phyloP scores from a whole-genome alignment of 768 basidiomycete genomes.

The Xerocomellus chrysenteron region DNA sequence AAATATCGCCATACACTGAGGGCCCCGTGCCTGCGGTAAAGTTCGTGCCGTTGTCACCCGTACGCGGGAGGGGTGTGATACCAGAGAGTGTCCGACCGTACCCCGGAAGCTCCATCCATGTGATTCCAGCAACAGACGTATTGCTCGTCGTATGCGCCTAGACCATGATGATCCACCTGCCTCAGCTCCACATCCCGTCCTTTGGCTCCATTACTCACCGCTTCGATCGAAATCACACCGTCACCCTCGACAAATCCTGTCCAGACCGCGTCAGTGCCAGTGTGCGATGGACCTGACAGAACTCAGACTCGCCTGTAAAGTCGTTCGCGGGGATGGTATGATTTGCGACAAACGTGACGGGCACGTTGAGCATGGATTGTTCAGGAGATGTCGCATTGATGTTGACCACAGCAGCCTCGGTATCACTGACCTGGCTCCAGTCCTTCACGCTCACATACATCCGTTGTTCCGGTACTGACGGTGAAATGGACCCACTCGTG shows the following conservation, averaged over 20 bases:
- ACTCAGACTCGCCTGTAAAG: neutral
- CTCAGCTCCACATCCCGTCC: neutral
- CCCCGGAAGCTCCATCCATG: constrained; percentile 59
- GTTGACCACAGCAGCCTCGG: neutral
- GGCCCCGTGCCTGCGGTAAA: constrained; percentile 51
- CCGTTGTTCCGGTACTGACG: neutral
- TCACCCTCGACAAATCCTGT: constrained; percentile 52
- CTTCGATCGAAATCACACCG: constrained; percentile 65
- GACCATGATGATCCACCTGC: neutral
- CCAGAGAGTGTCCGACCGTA: constrained; percentile 39
- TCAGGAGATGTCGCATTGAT: neutral
- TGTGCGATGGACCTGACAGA: neutral
- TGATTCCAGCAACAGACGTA: constrained; percentile 47
- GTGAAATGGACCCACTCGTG: neutral
- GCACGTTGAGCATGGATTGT: neutral
- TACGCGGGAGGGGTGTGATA: constrained; percentile 57
- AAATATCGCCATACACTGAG: neutral
- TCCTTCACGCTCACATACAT: neutral
- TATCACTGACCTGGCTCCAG: neutral
- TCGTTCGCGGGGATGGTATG: constrained; percentile 9
- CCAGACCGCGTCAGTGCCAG: constrained; percentile 36
- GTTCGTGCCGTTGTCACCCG: constrained; percentile 29
- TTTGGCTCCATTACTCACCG: constrained; percentile 28
- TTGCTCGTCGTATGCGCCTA: constrained; percentile 23
- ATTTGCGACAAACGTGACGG: constrained; percentile 21